phyloP scores from a whole-genome alignment of 2,329 filamentous ascomycete genomes.

The Fusarium irregulare region DNA sequence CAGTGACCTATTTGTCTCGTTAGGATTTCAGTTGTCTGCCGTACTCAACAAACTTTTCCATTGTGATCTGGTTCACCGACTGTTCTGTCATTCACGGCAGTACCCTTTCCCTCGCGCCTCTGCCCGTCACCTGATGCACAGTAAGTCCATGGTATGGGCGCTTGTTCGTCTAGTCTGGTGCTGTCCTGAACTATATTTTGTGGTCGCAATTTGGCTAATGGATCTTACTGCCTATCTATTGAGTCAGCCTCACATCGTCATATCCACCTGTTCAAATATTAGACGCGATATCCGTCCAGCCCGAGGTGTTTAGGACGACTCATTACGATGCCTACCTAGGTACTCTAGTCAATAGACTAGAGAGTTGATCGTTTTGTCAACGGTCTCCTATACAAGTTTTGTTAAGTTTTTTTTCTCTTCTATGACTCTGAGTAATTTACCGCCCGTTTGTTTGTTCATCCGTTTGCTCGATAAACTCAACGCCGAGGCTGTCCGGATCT shows the following conservation, averaged over 20 bases:
- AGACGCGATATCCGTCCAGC: background rate
- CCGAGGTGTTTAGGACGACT: background rate
- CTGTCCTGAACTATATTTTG: constrained; percentile 23
- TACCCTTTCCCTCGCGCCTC: constrained; percentile 9
- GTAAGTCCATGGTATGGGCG: constrained; percentile 2
- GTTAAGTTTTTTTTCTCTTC: background rate
- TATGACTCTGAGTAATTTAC: background rate
- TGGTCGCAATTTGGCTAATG: constrained; percentile 18
- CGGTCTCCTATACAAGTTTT: background rate
- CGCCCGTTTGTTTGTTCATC: background rate
- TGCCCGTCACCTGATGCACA: constrained; percentile 15
- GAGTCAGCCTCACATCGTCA: constrained; percentile 37
- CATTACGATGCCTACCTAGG: background rate
- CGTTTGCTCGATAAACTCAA: background rate
- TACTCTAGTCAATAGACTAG: background rate
- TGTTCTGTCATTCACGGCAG: constrained; percentile 4
- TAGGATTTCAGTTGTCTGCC: constrained; percentile 1
- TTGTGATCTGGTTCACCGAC: constrained; percentile 22
- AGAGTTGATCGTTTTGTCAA: background rate
- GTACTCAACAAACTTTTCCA: constrained; percentile 8
- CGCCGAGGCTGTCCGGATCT: background rate
- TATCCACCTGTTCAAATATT: background rate
- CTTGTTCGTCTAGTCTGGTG: constrained; percentile 26
- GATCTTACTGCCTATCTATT: background rate
- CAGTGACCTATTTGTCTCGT: constrained; percentile 5